A percentile compares a stretch with the other conserved stretches of the same genome.
Conservation (phyloP, 208 protist genomes). For the Porcisia deanei region DNA sequence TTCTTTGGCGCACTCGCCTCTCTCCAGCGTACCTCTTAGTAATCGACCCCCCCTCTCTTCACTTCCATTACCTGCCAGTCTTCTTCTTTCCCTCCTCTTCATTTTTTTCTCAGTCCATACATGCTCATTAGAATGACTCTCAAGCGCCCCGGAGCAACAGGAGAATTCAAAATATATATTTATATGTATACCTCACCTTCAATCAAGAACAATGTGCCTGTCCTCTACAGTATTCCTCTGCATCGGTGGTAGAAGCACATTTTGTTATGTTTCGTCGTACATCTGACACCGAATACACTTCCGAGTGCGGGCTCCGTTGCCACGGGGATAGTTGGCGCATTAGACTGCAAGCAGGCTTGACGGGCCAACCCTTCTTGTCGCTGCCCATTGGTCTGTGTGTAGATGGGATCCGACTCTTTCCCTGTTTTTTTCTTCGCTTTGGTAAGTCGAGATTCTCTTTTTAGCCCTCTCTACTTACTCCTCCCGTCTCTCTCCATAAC, state of each 20-base stretch:
- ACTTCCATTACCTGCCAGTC: neutral
- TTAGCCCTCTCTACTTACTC: neutral
- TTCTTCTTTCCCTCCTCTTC: constrained; percentile 1
- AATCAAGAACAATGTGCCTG: too few relatives aligned
- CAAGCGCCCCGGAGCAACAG: neutral
- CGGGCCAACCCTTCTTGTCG: too few relatives aligned
- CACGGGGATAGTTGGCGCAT: too few relatives aligned
- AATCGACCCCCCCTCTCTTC: neutral
- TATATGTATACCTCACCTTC: too few relatives aligned
- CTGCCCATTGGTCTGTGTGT: neutral
- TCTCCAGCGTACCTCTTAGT: too few relatives aligned
- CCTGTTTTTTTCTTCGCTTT: neutral
- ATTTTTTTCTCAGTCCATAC: neutral
- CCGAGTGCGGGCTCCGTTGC: too few relatives aligned
- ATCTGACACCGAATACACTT: too few relatives aligned
- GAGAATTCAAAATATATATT: neutral
- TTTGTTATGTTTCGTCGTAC: too few relatives aligned
- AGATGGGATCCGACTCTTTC: neutral
- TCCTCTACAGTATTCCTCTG: too few relatives aligned
- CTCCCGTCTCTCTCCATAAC: neutral
- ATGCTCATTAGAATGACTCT: neutral
- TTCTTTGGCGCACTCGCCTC: too few relatives aligned
- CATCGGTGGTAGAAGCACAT: too few relatives aligned
- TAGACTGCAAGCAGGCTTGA: too few relatives aligned
- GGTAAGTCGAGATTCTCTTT: neutral